Conservation (phyloP, 768 basidiomycete species). For the Termitomyces sp. region DNA sequence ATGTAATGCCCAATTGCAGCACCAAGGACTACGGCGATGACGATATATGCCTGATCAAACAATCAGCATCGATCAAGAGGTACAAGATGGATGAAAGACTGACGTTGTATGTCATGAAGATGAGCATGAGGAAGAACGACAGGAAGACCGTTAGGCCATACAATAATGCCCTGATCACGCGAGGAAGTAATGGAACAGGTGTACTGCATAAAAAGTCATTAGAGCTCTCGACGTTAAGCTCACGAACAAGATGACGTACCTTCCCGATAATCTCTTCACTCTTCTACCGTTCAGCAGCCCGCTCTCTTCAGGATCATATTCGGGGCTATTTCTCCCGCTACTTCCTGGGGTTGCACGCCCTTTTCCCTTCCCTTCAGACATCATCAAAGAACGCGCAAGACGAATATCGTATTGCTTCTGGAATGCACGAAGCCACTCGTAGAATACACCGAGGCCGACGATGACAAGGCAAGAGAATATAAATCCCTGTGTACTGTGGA, state of each 20-base stretch:
- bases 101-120: slow-evolving; percentile 97
- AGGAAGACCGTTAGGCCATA: slow-evolving; percentile 78
- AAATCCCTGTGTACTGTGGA: slow-evolving; percentile 53
- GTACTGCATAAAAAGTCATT: slow-evolving; percentile 29
- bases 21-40: slow-evolving; percentile 76
- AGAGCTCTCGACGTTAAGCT: not conserved
- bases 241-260: slow-evolving; percentile 34
- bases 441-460: slow-evolving; percentile 65
- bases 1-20: slow-evolving; percentile 82
- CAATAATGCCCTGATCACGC: slow-evolving; percentile 57
- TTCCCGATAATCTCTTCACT: slow-evolving; percentile 30
- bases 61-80: not conserved
- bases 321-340: slow-evolving; percentile 22
- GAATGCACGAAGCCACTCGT: slow-evolving; percentile 73
- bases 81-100: slow-evolving; percentile 23
- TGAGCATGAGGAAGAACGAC: slow-evolving; percentile 90
- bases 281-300: slow-evolving; percentile 50
- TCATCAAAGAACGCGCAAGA: slow-evolving; percentile 47
- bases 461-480: slow-evolving; percentile 63
- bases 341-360: slow-evolving; percentile 22
- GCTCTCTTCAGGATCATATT: slow-evolving; percentile 41
- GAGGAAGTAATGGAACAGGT: slow-evolving; percentile 45
- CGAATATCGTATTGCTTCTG: slow-evolving; percentile 55
- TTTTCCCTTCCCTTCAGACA: slow-evolving; percentile 45
- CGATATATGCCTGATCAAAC: slow-evolving; percentile 71